Evolutionary conservation across 1,139 yeast genomes (phyloP).

Genomic region (Diutina mesorugosa): DNA sequence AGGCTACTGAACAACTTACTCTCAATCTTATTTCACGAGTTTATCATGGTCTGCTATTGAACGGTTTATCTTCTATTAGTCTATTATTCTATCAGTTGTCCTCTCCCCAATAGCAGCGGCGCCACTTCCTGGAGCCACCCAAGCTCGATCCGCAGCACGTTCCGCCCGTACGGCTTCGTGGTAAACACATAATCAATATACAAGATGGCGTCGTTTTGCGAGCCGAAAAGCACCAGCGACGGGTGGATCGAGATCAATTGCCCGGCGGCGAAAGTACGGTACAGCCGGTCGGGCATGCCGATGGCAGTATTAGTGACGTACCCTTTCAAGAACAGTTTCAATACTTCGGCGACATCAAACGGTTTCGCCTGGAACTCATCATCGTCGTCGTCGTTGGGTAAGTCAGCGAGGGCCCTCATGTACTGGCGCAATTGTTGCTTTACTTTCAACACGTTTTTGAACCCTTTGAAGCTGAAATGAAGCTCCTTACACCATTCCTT

Average conservation of each 20-base stretch:
- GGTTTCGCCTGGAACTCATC: background rate
- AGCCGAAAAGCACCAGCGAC: conserved; percentile 77
- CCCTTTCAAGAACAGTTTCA: conserved; percentile 74
- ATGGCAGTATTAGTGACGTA: conserved; percentile 80
- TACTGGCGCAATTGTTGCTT: conserved; percentile 67
- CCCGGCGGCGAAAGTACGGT: conserved; percentile 71
- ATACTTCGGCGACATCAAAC: conserved; percentile 40
- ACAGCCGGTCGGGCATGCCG: conserved; percentile 91
- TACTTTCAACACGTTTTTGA: conserved; percentile 64
- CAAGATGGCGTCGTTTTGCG: conserved; percentile 75
- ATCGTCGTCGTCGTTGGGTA: background rate
- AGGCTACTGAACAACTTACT: too few relatives aligned
- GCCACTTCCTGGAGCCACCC: conserved; percentile 83
- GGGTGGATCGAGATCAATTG: conserved; percentile 85
- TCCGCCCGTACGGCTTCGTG: conserved; percentile 84
- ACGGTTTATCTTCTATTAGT: background rate
- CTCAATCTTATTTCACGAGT: too few relatives aligned
- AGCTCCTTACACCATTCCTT: conserved; percentile 77
- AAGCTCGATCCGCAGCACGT: conserved; percentile 70
- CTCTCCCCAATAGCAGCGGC: conserved; percentile 44
- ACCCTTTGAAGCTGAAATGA: conserved; percentile 66
- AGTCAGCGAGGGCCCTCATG: conserved; percentile 24
- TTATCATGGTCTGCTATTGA: too few relatives aligned
- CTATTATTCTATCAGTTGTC: background rate
- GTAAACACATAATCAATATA: conserved; percentile 92